These are phyloP conservation scores for Prunus yedoensis DNA, from an alignment of 331 rosid species.

Conservation along the genomic window DNA sequence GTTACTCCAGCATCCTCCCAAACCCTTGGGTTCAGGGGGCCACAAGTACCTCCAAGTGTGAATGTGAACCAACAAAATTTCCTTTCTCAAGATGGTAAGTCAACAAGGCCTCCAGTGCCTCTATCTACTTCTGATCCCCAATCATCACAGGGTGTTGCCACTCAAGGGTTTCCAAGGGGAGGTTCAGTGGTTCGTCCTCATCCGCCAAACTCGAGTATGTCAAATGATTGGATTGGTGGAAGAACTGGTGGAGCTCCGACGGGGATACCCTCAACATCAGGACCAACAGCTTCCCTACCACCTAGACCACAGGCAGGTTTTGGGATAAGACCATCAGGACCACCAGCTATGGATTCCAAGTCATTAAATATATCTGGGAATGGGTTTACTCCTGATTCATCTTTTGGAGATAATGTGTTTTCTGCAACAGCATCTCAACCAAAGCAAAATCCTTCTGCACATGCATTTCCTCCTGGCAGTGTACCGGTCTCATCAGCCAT, in stretches of 20 bases:
- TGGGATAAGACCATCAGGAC: conserved; percentile 45
- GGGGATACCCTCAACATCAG: conserved; percentile 43
- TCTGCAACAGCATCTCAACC: conserved; percentile 59
- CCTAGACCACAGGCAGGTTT: conserved; percentile 50
- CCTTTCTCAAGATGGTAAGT: conserved; percentile 40
- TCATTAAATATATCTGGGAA: conserved; percentile 48
- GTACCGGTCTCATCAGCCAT: conserved; percentile 40
- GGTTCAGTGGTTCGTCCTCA: conserved; percentile 38
- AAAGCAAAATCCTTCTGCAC: conserved; percentile 51
- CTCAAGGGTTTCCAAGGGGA: conserved; percentile 52
- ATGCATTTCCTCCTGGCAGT: conserved; percentile 43
- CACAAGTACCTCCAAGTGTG: conserved; percentile 40
- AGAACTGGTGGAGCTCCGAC: conserved; percentile 40
- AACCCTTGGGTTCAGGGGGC: conserved; percentile 48
- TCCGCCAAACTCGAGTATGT: conserved; percentile 31
- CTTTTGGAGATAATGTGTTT: conserved; percentile 74
- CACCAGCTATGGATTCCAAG: conserved; percentile 50
- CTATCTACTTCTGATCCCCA: conserved; percentile 43
- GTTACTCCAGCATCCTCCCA: conserved; percentile 48
- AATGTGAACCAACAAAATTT: conserved; percentile 38
- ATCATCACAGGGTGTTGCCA: conserved; percentile 33
- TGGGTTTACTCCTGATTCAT: conserved; percentile 58
- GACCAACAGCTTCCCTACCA: conserved; percentile 45
- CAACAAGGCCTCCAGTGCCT: conserved; percentile 46
- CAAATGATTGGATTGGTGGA: conserved; percentile 53